Evolutionary conservation across 768 basidiomycete genomes (phyloP).

Genomic region (Boletus sensibilis): DNA sequence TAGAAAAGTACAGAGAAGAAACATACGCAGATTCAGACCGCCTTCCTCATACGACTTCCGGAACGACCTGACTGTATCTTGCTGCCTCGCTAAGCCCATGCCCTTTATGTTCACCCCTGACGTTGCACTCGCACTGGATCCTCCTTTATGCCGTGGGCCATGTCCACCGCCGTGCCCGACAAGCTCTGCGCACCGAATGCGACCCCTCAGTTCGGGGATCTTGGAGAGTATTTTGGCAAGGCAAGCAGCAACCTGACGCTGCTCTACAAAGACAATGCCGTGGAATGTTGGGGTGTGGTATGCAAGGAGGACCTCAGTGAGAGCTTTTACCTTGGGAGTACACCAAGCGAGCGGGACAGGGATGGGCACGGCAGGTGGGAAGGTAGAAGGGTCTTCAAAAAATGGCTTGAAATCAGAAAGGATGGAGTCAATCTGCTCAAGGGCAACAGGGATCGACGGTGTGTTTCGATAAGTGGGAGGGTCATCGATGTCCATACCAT

Average conservation of each 20-base stretch:
- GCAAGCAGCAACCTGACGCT: constrained; percentile 73
- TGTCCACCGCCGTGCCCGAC: constrained; percentile 63
- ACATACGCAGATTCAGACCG: constrained; percentile 66
- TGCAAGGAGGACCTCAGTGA: constrained; percentile 59
- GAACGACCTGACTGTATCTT: constrained; percentile 64
- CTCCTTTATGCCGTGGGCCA: constrained; percentile 22
- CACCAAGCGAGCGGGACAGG: constrained; percentile 59
- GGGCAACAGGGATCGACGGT: constrained; percentile 36
- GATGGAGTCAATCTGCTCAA: constrained; percentile 48
- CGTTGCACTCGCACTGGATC: constrained; percentile 13
- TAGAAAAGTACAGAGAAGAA: neutral
- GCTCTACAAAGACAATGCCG: constrained; percentile 84
- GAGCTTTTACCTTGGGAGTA: constrained; percentile 65
- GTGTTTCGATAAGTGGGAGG: constrained; percentile 14
- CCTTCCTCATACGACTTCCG: constrained; percentile 63
- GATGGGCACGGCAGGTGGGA: constrained; percentile 36
- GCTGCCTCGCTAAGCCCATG: constrained; percentile 52
- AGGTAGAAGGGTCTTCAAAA: constrained; percentile 34
- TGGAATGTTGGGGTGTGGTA: constrained; percentile 62
- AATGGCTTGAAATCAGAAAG: constrained; percentile 45
- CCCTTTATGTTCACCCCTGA: constrained; percentile 43
- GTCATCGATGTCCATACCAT: constrained; percentile 32
- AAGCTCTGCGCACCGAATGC: constrained; percentile 61
- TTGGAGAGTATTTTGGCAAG: constrained; percentile 63
- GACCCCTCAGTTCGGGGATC: constrained; percentile 54